Conservation (phyloP, 768 basidiomycete genomes). For the Tylopilus rubrobrunneus region DNA sequence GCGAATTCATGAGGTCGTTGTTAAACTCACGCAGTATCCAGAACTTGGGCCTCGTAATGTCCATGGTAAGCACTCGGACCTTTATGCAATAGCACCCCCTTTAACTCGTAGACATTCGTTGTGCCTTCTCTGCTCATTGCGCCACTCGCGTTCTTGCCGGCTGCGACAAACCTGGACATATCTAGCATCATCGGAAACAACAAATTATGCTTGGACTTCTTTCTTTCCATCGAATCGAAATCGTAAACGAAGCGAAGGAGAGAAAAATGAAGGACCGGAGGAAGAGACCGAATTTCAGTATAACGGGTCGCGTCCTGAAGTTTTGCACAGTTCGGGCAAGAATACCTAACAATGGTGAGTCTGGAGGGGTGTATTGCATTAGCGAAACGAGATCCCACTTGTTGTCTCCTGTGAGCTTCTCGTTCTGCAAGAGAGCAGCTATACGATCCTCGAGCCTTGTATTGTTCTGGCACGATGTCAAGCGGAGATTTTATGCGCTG, state of each 20-base stretch:
- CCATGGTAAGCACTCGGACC: conserved; percentile 91
- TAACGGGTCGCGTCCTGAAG: conserved; percentile 80
- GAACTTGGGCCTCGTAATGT: conserved; percentile 85
- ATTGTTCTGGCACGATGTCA: conserved; percentile 47
- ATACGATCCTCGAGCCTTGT: conserved; percentile 74
- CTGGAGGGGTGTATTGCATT: neutral
- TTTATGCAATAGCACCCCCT: conserved; percentile 84
- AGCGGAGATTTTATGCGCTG: neutral
- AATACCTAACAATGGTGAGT: conserved; percentile 51
- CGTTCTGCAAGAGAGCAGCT: conserved; percentile 58
- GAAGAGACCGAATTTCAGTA: conserved; percentile 64
- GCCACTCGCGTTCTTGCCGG: conserved; percentile 23
- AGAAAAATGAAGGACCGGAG: conserved; percentile 89
- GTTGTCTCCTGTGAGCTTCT: conserved; percentile 79
- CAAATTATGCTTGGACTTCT: conserved; percentile 80
- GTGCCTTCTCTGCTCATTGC: conserved; percentile 13
- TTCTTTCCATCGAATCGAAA: conserved; percentile 69
- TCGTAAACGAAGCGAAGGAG: conserved; percentile 93
- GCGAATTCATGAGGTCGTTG: neutral
- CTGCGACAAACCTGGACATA: conserved; percentile 61
- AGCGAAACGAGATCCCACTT: conserved; percentile 41
- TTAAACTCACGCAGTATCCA: conserved; percentile 36
- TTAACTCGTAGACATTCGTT: conserved; percentile 66
- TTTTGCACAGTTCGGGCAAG: conserved; percentile 67
- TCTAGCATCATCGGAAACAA: conserved; percentile 72